Percentiles rank a stretch among this genome's conserved stretches.
Evolutionary conservation across 345 rosid genomes (phyloP).

Genomic region (Litchi chinensis): DNA sequence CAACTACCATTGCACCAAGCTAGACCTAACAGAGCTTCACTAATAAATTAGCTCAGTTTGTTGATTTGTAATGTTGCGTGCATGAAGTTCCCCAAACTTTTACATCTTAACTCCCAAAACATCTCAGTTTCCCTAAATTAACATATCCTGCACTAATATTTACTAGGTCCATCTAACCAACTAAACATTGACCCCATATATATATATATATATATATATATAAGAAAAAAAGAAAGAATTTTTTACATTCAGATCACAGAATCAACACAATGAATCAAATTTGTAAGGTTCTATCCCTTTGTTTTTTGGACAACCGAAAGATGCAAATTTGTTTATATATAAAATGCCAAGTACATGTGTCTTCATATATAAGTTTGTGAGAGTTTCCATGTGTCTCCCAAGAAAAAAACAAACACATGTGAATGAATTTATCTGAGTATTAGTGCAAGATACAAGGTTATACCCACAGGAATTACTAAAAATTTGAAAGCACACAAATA

Average conservation of each 20-base stretch:
- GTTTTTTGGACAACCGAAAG: neutral
- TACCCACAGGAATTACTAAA: neutral
- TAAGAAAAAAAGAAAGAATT: too few species aligned
- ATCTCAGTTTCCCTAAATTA: neutral
- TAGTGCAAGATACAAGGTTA: neutral
- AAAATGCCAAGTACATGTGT: neutral
- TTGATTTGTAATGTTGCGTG: neutral
- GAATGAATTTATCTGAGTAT: neutral
- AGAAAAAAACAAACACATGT: too few species aligned
- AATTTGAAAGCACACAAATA: neutral
- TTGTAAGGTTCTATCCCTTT: neutral
- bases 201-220: too few species aligned
- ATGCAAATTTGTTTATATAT: neutral
- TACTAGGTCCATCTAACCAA: neutral
- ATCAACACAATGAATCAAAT: neutral
- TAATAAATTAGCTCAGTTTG: neutral
- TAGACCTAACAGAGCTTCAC: neutral
- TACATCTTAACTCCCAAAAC: neutral
- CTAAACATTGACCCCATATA: too few species aligned
- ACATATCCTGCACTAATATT: neutral
- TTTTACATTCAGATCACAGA: neutral
- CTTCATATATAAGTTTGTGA: neutral
- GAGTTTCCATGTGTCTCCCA: neutral
- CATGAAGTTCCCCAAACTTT: conserved; percentile 6
- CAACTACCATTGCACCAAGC: neutral